Conservation (phyloP, 1,284 basidiomycete genomes). For the Malassezia obtusa region DNA sequence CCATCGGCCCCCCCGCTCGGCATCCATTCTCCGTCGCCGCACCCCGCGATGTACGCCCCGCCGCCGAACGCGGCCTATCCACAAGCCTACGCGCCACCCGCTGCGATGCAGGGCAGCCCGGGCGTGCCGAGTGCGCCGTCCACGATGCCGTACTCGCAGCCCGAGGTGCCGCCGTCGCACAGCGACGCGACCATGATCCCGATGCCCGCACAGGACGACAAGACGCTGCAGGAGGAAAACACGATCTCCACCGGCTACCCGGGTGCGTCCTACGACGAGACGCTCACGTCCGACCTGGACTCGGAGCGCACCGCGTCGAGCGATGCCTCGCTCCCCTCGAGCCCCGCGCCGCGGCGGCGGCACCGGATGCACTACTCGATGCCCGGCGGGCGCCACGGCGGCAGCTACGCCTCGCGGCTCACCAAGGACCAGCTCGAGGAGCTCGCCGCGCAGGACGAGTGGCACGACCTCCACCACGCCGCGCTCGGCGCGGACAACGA, state of each 20-base stretch:
- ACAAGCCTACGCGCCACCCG: too few species aligned
- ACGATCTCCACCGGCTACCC: background rate
- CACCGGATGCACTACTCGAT: conserved; percentile 7
- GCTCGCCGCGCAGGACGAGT: conserved; percentile 2
- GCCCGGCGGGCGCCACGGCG: background rate
- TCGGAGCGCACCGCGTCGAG: background rate
- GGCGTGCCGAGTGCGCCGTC: background rate
- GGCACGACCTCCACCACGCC: conserved; percentile 3
- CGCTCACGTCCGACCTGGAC: background rate
- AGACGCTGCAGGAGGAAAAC: background rate
- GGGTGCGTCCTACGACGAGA: background rate
- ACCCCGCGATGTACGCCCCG: background rate
- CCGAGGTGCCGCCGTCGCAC: background rate
- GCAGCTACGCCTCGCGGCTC: background rate
- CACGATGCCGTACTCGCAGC: background rate
- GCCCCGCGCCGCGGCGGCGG: background rate
- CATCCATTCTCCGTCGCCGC: background rate
- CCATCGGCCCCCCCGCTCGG: background rate
- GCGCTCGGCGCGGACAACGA: background rate
- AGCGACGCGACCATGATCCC: background rate
- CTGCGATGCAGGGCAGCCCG: too few species aligned
- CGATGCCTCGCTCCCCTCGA: background rate
- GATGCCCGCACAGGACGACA: background rate
- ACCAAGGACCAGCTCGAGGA: background rate
- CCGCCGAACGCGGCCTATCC: background rate